Percentiles rank a stretch among this genome's conserved stretches.
Evolutionary conservation across 2,329 filamentous ascomycete genomes (phyloP).

Genomic region (Thelonectria rubi): DNA sequence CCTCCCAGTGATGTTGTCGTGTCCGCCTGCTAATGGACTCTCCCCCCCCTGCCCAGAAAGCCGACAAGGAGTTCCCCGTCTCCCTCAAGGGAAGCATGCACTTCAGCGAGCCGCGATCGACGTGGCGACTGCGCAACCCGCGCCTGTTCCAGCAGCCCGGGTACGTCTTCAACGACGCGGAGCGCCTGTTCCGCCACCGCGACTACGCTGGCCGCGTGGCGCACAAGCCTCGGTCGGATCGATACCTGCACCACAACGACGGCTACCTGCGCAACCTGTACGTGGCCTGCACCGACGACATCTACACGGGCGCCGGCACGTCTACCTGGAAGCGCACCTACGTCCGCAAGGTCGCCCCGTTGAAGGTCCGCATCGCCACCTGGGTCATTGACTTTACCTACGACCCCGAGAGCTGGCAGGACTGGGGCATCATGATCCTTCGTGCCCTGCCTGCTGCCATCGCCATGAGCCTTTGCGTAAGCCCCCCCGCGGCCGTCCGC

Average conservation of each 20-base stretch:
- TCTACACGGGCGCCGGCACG: slow-evolving; percentile 37
- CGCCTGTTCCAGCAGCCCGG: slow-evolving; percentile 37
- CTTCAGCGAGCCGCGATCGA: slow-evolving; percentile 35
- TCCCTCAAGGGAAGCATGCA: slow-evolving; percentile 37
- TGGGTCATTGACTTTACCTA: slow-evolving; percentile 42
- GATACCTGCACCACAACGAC: slow-evolving; percentile 40
- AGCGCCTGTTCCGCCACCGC: slow-evolving; percentile 33
- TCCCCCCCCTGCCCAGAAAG: not conserved
- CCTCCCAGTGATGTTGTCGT: not conserved
- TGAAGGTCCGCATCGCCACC: slow-evolving; percentile 40
- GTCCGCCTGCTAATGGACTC: not conserved
- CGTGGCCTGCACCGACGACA: slow-evolving; percentile 38
- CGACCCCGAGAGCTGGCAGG: slow-evolving; percentile 40
- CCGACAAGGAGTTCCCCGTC: slow-evolving; percentile 40
- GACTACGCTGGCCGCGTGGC: slow-evolving; percentile 38
- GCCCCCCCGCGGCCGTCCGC: not conserved
- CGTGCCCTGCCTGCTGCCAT: slow-evolving; percentile 39
- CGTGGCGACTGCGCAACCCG: slow-evolving; percentile 36
- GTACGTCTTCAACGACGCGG: slow-evolving; percentile 30
- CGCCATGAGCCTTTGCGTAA: slow-evolving; percentile 38
- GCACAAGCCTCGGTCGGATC: slow-evolving; percentile 36
- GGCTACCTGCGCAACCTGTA: slow-evolving; percentile 42
- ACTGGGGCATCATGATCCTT: slow-evolving; percentile 39
- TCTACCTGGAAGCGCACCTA: slow-evolving; percentile 43
- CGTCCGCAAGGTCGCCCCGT: slow-evolving; percentile 38